Evolutionary conservation across 2,329 filamentous ascomycete genomes (phyloP), one percentile per base, ranked within the genome.

Genomic region (Coleophoma cylindrospora): DNA sequence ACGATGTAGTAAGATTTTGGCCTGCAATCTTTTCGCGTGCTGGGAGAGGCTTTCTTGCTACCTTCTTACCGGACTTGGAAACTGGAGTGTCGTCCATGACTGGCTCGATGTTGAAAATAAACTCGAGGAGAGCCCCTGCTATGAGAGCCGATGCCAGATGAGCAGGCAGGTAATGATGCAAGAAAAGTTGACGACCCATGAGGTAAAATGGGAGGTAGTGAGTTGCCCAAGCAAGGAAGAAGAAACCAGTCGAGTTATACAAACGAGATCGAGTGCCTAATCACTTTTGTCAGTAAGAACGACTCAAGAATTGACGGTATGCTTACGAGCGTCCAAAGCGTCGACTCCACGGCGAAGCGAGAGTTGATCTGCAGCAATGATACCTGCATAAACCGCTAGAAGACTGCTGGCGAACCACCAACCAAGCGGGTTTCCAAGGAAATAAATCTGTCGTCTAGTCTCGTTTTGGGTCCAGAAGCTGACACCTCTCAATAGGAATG

Each of bases 401-500:
- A 99, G 75, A 71, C 89, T 91, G 70, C 90, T 95, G 13, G 90
- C 85, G 56, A 99, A 79, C 94, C 94, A 99, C 91, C 95, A 99
- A 51, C 92, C 94, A 55, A 97, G 70, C 0, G 94, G 94, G 72
- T 99, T 99, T 50, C 94, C 94, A 32, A 99, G 75, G 77, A 99
- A 99, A 74, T 99, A 99, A 58, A 99, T 99, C 70, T 99, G 94
- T 73, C 95, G 85, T 54, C 89, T 85, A 10, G 92, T 96, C 50
- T 95, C 89, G 68, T 89, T 91, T 67, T 97, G 88, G 9, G 94
- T 99, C 94, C 94, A 99, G 84, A 99, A 99, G 71, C 91, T 96
- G 61, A 99, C 92, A 71, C 94, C 94, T 32, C 94, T 86, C 50
- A 99, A 82, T 66, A 99, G 79, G 81, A 99, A 97, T 1, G 94